Conservation (phyloP, 225 moss, liverwort and hornwort genomes). For the Thuidium tamariscinum region DNA sequence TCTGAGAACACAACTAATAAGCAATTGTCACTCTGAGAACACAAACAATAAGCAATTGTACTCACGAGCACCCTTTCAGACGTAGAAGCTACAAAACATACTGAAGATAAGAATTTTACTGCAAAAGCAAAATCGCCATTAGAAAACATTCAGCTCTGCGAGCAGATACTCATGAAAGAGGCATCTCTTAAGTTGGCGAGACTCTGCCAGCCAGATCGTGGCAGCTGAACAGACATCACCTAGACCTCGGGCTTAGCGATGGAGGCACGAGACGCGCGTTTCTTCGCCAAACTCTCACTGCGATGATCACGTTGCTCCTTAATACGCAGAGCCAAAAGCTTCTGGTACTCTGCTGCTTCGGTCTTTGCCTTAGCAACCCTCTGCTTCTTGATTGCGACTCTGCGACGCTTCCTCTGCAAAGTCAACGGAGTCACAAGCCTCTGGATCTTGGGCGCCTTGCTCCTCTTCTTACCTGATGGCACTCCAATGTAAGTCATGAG, state of each 20-base stretch:
- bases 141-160: neutral
- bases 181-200: neutral
- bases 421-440: constrained; percentile 85
- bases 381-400: constrained; percentile 70
- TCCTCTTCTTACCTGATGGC: constrained; percentile 70
- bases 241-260: constrained; percentile 49
- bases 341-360: constrained; percentile 76
- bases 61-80: neutral
- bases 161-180: neutral
- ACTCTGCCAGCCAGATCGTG: neutral
- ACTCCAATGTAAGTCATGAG: neutral
- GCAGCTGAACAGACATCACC: neutral
- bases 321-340: constrained; percentile 65
- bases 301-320: constrained; percentile 87
- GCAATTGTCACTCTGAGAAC: neutral
- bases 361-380: constrained; percentile 54
- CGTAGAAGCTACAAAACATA: neutral
- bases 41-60: neutral
- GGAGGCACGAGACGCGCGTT: constrained; percentile 72
- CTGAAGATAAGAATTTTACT: neutral
- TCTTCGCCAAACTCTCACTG: constrained; percentile 83
- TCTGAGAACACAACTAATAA: no score
- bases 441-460: constrained; percentile 95
- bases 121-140: neutral
- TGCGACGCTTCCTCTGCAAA: constrained; percentile 72